phyloP scores from a whole-genome alignment of 805 yeast genomes.

The Maudiozyma pseudohumilis region DNA sequence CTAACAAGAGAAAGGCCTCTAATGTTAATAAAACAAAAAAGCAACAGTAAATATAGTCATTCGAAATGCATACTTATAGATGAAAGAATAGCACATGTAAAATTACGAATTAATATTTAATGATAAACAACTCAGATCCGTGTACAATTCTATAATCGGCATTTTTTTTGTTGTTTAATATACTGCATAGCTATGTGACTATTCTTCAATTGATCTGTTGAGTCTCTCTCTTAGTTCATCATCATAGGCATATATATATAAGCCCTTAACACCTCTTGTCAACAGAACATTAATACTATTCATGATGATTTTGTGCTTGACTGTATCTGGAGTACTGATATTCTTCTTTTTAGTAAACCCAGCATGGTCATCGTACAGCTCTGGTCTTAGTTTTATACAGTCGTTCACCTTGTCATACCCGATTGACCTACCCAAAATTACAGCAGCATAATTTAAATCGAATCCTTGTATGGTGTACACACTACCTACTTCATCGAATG shows the following conservation, averaged over 20 bases:
- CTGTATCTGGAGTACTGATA: conserved; percentile 29
- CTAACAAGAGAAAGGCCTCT: conserved; percentile 29
- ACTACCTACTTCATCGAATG: conserved; percentile 39
- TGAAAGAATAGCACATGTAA: too few species aligned
- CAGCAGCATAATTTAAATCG: conserved; percentile 39
- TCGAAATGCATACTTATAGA: neutral
- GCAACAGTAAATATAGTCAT: neutral
- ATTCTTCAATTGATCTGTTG: conserved; percentile 10
- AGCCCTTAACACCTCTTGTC: conserved; percentile 37
- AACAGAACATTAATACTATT: conserved; percentile 38
- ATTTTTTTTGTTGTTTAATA: too few species aligned
- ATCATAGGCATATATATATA: conserved; percentile 37
- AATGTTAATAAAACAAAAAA: too few species aligned
- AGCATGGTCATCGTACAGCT: conserved; percentile 37
- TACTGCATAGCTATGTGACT: too few species aligned
- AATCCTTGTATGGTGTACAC: conserved; percentile 42
- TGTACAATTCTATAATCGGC: too few species aligned
- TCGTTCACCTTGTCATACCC: conserved; percentile 32
- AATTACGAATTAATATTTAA: too few species aligned
- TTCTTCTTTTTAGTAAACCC: conserved; percentile 36
- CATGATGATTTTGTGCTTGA: conserved; percentile 34
- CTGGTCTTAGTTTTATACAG: conserved; percentile 28
- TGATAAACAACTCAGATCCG: too few species aligned
- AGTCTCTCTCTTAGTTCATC: conserved; percentile 30
- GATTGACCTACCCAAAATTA: conserved; percentile 36